A percentile compares a stretch with the other conserved stretches of the same genome.
Conservation (phyloP, 345 rosid species). For the Aethionema arabicum region DNA sequence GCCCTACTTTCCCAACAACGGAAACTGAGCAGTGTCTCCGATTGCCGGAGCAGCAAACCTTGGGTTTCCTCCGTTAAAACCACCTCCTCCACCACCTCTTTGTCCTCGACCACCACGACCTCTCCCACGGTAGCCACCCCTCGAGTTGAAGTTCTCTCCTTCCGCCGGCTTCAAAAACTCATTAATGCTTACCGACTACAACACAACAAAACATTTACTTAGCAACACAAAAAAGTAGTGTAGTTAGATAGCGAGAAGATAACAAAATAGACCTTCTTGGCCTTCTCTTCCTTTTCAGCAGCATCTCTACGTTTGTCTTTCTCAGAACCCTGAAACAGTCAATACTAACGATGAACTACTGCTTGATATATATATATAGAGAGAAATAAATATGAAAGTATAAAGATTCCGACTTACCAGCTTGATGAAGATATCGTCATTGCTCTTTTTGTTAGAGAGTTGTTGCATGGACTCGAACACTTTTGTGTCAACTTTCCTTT, state of each 20-base stretch:
- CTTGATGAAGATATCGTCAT: constrained; percentile 55
- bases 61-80: constrained; percentile 18
- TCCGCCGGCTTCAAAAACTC: constrained; percentile 37
- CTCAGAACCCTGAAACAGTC: constrained; percentile 51
- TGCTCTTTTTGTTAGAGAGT: constrained; percentile 61
- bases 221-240: not conserved
- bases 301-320: constrained; percentile 70
- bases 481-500: constrained; percentile 62
- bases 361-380: not conserved
- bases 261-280: constrained; percentile 49
- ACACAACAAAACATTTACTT: not conserved
- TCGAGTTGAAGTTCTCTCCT: constrained; percentile 29
- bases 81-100: constrained; percentile 24
- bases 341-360: not conserved
- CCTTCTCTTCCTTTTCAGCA: constrained; percentile 57
- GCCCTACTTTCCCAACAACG: constrained; percentile 34
- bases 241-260: not conserved
- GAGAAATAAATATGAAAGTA: not conserved
- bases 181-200: constrained; percentile 35
- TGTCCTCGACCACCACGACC: constrained; percentile 25
- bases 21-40: constrained; percentile 36
- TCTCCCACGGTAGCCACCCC: constrained; percentile 35
- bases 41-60: constrained; percentile 33
- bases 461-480: constrained; percentile 73
- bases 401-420: constrained; percentile 40